phyloP scores from a whole-genome alignment of 805 yeast species.

The Metschnikowia kunwiensis region DNA sequence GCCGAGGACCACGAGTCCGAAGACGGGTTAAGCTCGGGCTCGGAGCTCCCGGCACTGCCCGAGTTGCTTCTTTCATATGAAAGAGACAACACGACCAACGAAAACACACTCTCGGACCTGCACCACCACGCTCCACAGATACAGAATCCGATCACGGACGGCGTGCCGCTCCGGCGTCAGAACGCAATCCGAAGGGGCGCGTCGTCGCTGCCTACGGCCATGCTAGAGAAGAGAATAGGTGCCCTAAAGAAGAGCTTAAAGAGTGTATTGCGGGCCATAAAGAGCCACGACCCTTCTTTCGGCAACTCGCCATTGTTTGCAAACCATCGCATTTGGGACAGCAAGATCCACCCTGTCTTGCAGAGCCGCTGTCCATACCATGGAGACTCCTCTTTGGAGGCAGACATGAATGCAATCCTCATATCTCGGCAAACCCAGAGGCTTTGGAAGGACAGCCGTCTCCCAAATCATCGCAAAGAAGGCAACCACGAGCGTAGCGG shows the following conservation, averaged over 20 bases:
- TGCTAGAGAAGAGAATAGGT: neutral
- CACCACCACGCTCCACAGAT: too few relatives aligned
- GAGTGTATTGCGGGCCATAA: conserved; percentile 8
- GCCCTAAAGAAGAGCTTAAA: conserved; percentile 6
- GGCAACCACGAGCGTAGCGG: neutral
- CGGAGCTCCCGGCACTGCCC: too few relatives aligned
- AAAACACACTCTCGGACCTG: too few relatives aligned
- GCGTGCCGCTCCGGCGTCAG: conserved; percentile 30
- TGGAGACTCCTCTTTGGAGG: conserved; percentile 1
- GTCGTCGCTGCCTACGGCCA: neutral
- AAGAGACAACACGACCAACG: too few relatives aligned
- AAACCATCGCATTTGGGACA: conserved; percentile 4
- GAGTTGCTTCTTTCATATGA: too few relatives aligned
- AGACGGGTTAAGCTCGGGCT: too few relatives aligned
- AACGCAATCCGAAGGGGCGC: conserved; percentile 28
- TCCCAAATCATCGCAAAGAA: too few relatives aligned
- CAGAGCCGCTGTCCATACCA: neutral
- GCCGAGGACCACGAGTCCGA: too few relatives aligned
- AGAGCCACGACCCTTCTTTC: conserved; percentile 1
- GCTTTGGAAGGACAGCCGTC: neutral
- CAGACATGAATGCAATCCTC: neutral
- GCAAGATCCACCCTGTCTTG: neutral
- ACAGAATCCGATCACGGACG: too few relatives aligned
- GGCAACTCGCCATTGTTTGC: conserved; percentile 14
- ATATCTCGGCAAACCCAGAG: neutral